Percentiles rank a stretch among this genome's conserved stretches.
phyloP scores from a whole-genome alignment of 257 asterid species.

The Plantago ovata region DNA sequence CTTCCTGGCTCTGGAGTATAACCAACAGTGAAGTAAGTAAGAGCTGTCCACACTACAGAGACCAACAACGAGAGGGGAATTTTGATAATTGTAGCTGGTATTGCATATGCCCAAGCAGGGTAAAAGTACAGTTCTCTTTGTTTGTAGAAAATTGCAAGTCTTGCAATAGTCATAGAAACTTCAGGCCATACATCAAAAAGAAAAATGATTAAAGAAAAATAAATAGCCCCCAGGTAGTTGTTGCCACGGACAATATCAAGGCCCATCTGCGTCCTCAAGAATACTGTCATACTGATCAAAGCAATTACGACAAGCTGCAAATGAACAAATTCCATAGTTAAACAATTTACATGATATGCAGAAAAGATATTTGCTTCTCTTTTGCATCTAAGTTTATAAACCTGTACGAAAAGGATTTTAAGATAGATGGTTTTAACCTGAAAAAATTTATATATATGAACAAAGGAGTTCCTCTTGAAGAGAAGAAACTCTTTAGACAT shows the following conservation, averaged over 20 bases:
- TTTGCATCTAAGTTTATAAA: neutral
- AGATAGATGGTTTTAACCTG: conserved; percentile 30
- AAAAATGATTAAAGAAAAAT: conserved; percentile 34
- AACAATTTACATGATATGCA: neutral
- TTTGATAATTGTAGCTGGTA: conserved; percentile 46
- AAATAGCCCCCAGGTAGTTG: conserved; percentile 44
- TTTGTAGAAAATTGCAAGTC: conserved; percentile 49
- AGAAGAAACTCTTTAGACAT: conserved; percentile 52
- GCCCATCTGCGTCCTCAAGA: conserved; percentile 41
- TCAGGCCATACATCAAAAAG: conserved; percentile 43
- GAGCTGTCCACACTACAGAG: conserved; percentile 50
- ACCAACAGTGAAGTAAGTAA: conserved; percentile 58
- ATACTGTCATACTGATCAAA: conserved; percentile 36
- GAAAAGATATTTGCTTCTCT: neutral
- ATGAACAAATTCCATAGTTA: neutral
- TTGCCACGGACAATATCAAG: conserved; percentile 40
- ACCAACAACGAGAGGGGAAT: conserved; percentile 37
- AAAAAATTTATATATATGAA: conserved; percentile 35
- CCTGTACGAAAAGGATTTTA: neutral
- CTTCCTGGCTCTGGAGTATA: conserved; percentile 54
- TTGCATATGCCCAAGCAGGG: conserved; percentile 54
- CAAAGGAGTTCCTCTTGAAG: conserved; percentile 45
- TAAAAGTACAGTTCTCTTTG: conserved; percentile 44
- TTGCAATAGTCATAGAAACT: conserved; percentile 38
- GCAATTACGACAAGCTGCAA: conserved; percentile 49